phyloP scores from a whole-genome alignment of 2,329 filamentous ascomycete species.

The Erysiphe pulchra region DNA sequence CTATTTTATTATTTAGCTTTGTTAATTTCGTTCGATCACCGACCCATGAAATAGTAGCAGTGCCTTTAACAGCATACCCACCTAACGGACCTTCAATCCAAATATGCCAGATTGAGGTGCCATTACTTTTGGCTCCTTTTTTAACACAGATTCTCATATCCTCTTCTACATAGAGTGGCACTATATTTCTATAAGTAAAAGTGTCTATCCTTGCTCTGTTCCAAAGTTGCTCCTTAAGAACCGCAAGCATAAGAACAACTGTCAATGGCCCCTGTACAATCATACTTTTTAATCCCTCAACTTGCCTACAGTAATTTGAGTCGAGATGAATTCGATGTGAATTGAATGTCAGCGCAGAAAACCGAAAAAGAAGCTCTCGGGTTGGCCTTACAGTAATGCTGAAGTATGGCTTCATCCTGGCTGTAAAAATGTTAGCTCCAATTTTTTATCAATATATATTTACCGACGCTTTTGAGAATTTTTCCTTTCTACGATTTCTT shows the following conservation, averaged over 20 bases:
- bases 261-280: slow-evolving; percentile 75
- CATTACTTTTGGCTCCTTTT: not conserved
- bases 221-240: slow-evolving; percentile 26
- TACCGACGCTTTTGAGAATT: slow-evolving; percentile 7
- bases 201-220: slow-evolving; percentile 19
- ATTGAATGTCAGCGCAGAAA: slow-evolving; percentile 78
- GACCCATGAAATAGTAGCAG: slow-evolving; percentile 8
- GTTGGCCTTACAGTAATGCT: slow-evolving; percentile 37
- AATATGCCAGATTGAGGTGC: slow-evolving; percentile 23
- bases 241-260: slow-evolving; percentile 48
- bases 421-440: slow-evolving; percentile 1
- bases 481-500: slow-evolving; percentile 4
- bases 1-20: not conserved
- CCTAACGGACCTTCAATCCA: slow-evolving; percentile 39
- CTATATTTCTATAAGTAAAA: slow-evolving; percentile 58
- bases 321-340: slow-evolving; percentile 81
- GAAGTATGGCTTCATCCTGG: slow-evolving; percentile 20
- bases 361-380: slow-evolving; percentile 56
- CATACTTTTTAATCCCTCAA: slow-evolving; percentile 50
- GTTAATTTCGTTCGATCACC: not conserved
- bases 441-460: slow-evolving; percentile 1
- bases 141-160: slow-evolving; percentile 43
- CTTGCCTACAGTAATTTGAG: slow-evolving; percentile 34
- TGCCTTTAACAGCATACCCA: slow-evolving; percentile 37
- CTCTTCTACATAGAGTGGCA: slow-evolving; percentile 55